Conservation (phyloP, 805 yeast species). For the Wickerhamiella dianesei region DNA sequence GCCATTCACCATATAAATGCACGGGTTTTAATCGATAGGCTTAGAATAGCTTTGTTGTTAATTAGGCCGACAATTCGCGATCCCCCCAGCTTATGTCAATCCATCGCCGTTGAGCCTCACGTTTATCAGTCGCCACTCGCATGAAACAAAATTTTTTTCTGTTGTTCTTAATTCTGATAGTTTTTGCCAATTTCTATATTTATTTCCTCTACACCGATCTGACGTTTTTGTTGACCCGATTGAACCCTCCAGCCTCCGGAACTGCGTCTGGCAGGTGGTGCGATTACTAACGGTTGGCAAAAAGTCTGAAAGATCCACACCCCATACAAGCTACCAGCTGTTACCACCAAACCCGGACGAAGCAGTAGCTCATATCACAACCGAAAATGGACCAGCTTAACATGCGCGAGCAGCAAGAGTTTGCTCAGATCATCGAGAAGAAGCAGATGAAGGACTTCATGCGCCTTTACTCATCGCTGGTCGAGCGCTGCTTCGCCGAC, state of each 20-base stretch:
- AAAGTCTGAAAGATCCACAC: not conserved
- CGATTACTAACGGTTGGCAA: not conserved
- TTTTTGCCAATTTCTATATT: no score
- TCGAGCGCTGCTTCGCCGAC: conserved; percentile 92
- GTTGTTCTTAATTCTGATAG: no score
- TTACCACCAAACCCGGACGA: not conserved
- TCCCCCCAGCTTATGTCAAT: not conserved
- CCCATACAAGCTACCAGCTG: not conserved
- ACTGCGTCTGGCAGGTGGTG: no score
- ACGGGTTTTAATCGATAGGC: no score
- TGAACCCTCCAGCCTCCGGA: no score
- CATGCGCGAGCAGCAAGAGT: conserved; percentile 91
- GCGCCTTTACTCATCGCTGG: conserved; percentile 89
- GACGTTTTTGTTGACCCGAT: no score
- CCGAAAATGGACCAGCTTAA: conserved; percentile 77
- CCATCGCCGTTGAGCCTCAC: not conserved
- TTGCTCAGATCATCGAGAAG: conserved; percentile 87
- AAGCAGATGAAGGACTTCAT: conserved; percentile 98
- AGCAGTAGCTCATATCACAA: not conserved
- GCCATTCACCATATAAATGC: not conserved
- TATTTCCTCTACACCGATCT: no score
- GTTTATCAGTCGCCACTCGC: not conserved
- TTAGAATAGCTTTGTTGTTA: no score
- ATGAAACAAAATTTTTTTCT: not conserved
- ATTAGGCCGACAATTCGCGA: no score